Conservation (phyloP, 208 protist genomes). For the Acanthamoeba royreba region DNA sequence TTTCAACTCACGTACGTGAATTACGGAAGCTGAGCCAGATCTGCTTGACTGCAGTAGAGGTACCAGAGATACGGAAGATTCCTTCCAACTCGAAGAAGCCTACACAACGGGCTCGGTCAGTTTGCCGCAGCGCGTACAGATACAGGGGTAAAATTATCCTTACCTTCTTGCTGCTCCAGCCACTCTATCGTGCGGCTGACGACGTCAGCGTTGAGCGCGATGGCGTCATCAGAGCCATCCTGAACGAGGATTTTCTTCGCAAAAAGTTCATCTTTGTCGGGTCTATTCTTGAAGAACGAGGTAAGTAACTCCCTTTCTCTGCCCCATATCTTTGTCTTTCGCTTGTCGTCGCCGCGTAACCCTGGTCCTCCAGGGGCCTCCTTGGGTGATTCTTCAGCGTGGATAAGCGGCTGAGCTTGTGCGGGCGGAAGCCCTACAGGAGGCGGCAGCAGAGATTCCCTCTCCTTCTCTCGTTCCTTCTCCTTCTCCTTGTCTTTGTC, state of each 20-base stretch:
- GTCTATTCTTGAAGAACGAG: conserved; percentile 4
- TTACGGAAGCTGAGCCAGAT: conserved; percentile 7
- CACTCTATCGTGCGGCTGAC: not conserved
- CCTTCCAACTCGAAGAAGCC: not conserved
- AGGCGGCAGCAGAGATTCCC: too few species aligned
- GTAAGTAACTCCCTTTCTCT: not conserved
- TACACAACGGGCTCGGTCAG: too few species aligned
- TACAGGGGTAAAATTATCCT: not conserved
- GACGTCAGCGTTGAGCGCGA: not conserved
- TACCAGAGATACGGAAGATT: not conserved
- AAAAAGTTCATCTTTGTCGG: not conserved
- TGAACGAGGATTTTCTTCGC: not conserved
- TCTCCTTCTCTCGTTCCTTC: too few species aligned
- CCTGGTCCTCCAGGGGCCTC: too few species aligned
- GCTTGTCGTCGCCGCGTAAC: too few species aligned
- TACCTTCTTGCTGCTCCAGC: not conserved
- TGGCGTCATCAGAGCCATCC: not conserved
- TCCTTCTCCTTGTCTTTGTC: not conserved
- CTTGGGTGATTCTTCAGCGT: too few species aligned
- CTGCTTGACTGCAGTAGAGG: not conserved
- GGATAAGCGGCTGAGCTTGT: too few species aligned
- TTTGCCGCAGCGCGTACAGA: not conserved
- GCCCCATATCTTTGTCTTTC: not conserved
- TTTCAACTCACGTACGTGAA: too few species aligned
- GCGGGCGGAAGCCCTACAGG: too few species aligned